These are phyloP conservation scores for Acer negundo DNA, from an alignment of 345 rosid genomes.

Conservation along the genomic window DNA sequence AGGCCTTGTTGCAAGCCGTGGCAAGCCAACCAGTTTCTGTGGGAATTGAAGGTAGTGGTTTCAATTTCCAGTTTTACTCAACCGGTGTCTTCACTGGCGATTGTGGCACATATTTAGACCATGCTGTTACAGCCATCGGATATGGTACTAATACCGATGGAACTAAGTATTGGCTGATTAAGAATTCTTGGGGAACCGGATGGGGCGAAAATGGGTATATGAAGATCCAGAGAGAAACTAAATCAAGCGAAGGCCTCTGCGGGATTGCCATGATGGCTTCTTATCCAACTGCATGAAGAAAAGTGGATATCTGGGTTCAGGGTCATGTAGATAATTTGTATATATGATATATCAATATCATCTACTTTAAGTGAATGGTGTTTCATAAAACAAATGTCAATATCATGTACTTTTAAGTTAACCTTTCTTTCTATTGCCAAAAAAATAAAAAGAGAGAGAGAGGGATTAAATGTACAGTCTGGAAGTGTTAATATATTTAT, in stretches of 20 bases:
- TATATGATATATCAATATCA: background rate
- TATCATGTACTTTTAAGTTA: background rate
- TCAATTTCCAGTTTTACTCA: slow-evolving; percentile 36
- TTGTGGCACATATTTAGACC: slow-evolving; percentile 44
- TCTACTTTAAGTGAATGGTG: background rate
- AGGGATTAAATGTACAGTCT: background rate
- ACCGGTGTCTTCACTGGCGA: slow-evolving; percentile 44
- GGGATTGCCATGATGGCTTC: too few relatives aligned
- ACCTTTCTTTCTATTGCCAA: background rate
- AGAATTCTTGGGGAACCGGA: slow-evolving; percentile 63
- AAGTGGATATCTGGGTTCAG: background rate
- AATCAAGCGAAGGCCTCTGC: too few relatives aligned
- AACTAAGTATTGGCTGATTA: slow-evolving; percentile 53
- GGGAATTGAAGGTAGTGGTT: slow-evolving; percentile 30
- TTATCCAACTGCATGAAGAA: too few relatives aligned
- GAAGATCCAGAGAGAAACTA: too few relatives aligned
- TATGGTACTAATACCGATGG: slow-evolving; percentile 46
- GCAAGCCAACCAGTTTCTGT: slow-evolving; percentile 58
- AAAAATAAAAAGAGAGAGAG: background rate
- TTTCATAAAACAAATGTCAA: slow-evolving; percentile 1
- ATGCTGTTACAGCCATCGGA: slow-evolving; percentile 57
- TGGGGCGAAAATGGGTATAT: slow-evolving; percentile 68
- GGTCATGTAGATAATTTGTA: background rate
- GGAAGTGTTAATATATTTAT: background rate
- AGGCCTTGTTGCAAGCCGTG: slow-evolving; percentile 49